Conservation (phyloP, 2,329 filamentous ascomycete genomes). For the Emmonsia crescens region DNA sequence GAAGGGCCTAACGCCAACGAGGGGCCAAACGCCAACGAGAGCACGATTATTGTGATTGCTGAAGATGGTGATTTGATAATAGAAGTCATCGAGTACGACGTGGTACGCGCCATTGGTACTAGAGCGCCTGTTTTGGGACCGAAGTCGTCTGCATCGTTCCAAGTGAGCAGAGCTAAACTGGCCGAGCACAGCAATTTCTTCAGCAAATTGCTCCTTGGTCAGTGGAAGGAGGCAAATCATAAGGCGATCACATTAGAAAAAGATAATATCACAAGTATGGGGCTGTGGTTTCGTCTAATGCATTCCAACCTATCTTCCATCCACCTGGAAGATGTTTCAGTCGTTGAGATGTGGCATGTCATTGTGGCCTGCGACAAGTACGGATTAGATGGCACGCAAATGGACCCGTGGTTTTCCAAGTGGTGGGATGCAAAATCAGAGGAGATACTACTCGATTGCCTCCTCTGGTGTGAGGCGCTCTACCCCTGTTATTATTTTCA, state of each 20-base stretch:
- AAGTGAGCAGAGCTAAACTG: neutral
- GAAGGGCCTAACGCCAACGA: neutral
- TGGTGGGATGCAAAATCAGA: neutral
- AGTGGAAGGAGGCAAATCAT: neutral
- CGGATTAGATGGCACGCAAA: neutral
- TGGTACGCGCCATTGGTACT: neutral
- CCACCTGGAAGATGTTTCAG: neutral
- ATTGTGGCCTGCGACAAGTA: conserved; percentile 3
- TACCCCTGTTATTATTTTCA: conserved; percentile 1
- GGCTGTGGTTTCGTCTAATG: conserved; percentile 2
- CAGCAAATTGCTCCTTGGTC: neutral
- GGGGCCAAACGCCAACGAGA: neutral
- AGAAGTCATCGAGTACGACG: neutral
- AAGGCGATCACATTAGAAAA: neutral
- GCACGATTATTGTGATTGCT: neutral
- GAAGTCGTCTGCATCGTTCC: neutral
- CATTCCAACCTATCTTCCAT: neutral
- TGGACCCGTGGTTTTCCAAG: neutral
- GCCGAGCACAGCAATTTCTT: neutral
- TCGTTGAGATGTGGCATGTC: neutral
- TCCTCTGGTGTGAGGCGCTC: neutral
- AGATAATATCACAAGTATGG: conserved; percentile 4
- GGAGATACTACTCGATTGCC: neutral
- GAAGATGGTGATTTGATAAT: neutral
- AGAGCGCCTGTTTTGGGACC: neutral